phyloP scores from a whole-genome alignment of 768 basidiomycete genomes.

The Dentipellis sp. region DNA sequence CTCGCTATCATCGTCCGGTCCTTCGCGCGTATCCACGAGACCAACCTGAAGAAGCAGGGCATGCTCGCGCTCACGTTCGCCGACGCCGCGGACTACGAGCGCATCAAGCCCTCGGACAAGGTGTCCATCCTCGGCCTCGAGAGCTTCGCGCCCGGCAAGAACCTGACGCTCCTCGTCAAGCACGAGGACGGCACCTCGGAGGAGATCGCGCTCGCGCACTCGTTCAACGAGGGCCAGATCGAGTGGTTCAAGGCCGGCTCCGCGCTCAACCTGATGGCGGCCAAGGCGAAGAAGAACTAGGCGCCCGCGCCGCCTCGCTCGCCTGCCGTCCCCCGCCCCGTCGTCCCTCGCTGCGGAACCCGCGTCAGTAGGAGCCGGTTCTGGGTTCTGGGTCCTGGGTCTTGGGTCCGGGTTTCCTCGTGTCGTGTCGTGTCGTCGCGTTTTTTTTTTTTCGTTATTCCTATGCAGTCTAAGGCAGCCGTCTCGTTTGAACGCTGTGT shows the following conservation, averaged over 20 bases:
- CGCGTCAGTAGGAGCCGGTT: too few species aligned
- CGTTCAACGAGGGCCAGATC: constrained; percentile 96
- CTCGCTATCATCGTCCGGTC: constrained; percentile 93
- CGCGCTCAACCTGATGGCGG: constrained; percentile 70
- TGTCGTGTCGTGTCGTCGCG: neutral
- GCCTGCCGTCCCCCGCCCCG: too few species aligned
- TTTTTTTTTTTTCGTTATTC: too few species aligned
- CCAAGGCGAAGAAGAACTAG: too few species aligned
- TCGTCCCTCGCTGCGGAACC: too few species aligned
- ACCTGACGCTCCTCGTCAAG: constrained; percentile 74
- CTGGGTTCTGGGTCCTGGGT: too few species aligned
- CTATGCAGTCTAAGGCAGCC: too few species aligned
- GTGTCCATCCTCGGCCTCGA: constrained; percentile 87
- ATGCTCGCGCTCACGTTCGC: constrained; percentile 95
- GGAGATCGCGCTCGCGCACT: constrained; percentile 77
- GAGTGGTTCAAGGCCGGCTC: constrained; percentile 99
- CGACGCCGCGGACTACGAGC: constrained; percentile 91
- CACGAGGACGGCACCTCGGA: constrained; percentile 76
- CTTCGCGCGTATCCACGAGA: constrained; percentile 97
- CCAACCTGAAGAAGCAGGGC: constrained; percentile 99
- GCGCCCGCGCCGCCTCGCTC: constrained; percentile 24
- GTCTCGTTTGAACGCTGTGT: too few species aligned
- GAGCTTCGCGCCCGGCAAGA: constrained; percentile 84
- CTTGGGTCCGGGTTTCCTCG: too few species aligned
- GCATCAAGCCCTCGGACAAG: constrained; percentile 77